Evolutionary conservation across 371 early-diverging fungal genomes (phyloP).

Genomic region (Circinella umbellata): DNA sequence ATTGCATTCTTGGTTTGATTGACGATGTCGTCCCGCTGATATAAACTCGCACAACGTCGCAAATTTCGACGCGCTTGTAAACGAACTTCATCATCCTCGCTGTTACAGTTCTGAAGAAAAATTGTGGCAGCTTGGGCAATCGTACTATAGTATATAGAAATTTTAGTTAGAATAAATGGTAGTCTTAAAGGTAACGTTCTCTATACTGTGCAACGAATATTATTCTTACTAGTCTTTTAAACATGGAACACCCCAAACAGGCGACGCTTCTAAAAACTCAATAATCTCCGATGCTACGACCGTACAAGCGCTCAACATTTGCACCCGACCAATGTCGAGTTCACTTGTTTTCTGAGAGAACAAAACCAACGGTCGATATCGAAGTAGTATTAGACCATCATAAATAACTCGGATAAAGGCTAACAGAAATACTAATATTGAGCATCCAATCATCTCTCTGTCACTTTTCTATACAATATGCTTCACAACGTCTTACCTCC

Average conservation of each 20-base stretch:
- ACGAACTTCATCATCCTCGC: not conserved
- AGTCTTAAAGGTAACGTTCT: too few relatives aligned
- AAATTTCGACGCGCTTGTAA: not conserved
- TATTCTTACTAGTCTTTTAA: not conserved
- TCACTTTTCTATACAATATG: too few relatives aligned
- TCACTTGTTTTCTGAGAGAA: too few relatives aligned
- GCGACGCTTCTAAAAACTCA: not conserved
- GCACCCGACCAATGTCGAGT: not conserved
- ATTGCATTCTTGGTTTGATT: not conserved
- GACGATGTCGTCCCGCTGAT: not conserved
- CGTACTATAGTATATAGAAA: not conserved
- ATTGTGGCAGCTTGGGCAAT: not conserved
- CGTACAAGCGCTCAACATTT: not conserved
- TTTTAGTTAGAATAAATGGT: too few relatives aligned
- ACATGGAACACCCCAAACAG: not conserved
- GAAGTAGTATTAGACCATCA: not conserved
- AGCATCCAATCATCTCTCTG: too few relatives aligned
- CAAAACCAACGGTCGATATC: not conserved
- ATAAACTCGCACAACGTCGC: not conserved
- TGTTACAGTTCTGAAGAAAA: conserved; percentile 1
- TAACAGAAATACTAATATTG: not conserved
- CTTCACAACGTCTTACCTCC: not conserved
- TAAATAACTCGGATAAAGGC: not conserved
- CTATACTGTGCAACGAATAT: too few relatives aligned
- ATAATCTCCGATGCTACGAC: not conserved